Evolutionary conservation across 202 grass and related monocot species (phyloP), one percentile per base, ranked within the genome.

Genomic region (Panicum hallii): DNA sequence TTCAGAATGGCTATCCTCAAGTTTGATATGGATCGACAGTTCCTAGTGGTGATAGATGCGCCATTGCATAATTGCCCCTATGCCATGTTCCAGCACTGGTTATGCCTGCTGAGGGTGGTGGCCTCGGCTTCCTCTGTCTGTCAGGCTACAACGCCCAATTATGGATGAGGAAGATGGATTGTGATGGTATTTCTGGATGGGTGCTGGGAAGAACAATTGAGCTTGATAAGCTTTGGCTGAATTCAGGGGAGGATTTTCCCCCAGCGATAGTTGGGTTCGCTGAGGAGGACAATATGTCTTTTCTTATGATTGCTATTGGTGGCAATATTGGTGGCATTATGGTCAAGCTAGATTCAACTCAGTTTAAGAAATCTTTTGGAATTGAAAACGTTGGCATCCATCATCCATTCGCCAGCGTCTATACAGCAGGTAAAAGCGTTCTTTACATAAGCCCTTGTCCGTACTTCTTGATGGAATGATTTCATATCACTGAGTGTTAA

Each of bases 131-230:
- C 7, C 20, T 83, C 30, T 6, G 7, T 7, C 17, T 83, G 43
- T 73, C 56, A 15, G 12, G 9, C 7, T 83, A 40, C 43, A n/a
- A 6, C 2, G 55, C 41, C 43, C 9, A 63, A 41, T 45, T 83
- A 83, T 73, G 80, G 68, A 73, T 7, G 56, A 16, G 55, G 69
- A 41, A 73, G 20, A 19, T 7, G 3, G 4, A 11, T 26, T 62
- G 3, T 61, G 42, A 72, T 61, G 80, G 55, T 63, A 70, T 38
- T 26, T 4, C 44, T 74, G 13, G 11, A 62, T 82, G 80, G 55
- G 34, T 75, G 71, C 47, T 67, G 14, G 34, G 47, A 75, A 84
- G 17, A 32, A 84, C 47, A 20, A 34, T 76, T 75, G 34, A 75
- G 11, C 36, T 84, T 47, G 46, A 20, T 11, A 67, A 66, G 32